Evolutionary conservation across 2,329 filamentous ascomycete species (phyloP).

Genomic region (Xylariaceae sp.): DNA sequence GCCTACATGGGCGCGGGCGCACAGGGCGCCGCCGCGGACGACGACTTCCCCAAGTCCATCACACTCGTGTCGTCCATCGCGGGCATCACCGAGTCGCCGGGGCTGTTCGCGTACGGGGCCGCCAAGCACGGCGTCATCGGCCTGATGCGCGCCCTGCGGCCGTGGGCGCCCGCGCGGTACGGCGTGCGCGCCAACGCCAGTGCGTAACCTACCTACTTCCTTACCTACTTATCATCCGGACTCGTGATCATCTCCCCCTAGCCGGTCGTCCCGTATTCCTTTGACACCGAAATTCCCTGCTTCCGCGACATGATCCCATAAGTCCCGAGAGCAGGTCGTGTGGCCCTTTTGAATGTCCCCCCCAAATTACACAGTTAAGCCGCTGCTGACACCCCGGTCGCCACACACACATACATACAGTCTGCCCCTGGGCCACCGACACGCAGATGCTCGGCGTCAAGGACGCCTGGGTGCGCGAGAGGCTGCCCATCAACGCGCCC

Average conservation of each 20-base stretch:
- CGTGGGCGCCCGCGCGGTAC: conserved; percentile 1
- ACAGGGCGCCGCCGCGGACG: neutral
- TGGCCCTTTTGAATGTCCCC: no score
- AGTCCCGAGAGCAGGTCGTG: no score
- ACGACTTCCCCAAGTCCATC: conserved; percentile 1
- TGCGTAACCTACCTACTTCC: no score
- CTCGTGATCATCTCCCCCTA: no score
- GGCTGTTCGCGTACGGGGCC: conserved; percentile 2
- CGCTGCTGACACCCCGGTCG: no score
- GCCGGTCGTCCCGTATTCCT: no score
- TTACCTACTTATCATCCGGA: no score
- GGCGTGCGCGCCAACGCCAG: conserved; percentile 1
- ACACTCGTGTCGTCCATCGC: conserved; percentile 2
- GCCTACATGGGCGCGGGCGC: no score
- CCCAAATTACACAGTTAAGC: no score
- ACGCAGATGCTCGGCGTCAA: conserved; percentile 1
- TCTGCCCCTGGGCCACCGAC: conserved; percentile 3
- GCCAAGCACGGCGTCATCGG: conserved; percentile 4
- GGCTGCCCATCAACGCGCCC: conserved; percentile 2
- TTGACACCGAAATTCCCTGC: no score
- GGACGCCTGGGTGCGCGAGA: conserved; percentile 1
- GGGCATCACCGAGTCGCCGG: conserved; percentile 2
- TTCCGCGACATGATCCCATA: no score
- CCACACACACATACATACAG: no score
- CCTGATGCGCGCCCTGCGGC: conserved; percentile 1